Base-by-base conservation (phyloP, 2,329 filamentous ascomycete genomes). In the Teratosphaeria zuluensis region DNA sequence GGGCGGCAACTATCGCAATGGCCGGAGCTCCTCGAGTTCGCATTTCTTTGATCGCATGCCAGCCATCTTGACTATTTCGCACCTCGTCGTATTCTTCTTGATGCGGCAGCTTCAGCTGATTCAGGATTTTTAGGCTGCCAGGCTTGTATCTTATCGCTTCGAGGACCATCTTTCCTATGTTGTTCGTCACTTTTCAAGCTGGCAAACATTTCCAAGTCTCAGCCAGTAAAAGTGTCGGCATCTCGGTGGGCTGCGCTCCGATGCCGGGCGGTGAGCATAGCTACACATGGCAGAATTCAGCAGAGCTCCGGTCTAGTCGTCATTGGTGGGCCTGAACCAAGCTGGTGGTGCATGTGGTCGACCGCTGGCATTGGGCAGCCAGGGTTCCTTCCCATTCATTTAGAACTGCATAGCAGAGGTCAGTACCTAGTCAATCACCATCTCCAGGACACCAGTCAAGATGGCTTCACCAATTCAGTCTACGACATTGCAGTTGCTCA, bases 1-100 rank as follows among this genome's bases (percentile, higher is more conserved):
- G 82, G 21, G 89, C 89, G 24, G 94, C 94, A n/a, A 99, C 94
- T 64, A 99, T 97, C 52, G 94, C 94, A 72, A 99, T 99, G 53
- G 94, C 94, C 0, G 94, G 94, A 4, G 94, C 94, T 48, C 90
- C 88, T 56, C 84, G 79, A 57, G 78, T 90, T 68, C 89, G 84
- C 89, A 94, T 94, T 16, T 87, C 81, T 66, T 84, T 85, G 75
- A 94, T 94, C 67, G 87, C 89, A 71, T 90, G 86, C 76, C 90
- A 94, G 42, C 88, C 89, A 74, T 90, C 87, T 66, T 86, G 82
- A 62, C 85, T 83, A 11, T 83, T 88, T 32, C 80, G 80, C 56
- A 92, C 83, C 63, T 81, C 73, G 68, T 92, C 88, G 72, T 92
- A 94, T 72, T 89, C 83, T 69, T 89, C 86, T 66, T 88, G 84